phyloP scores from a whole-genome alignment of 495 filamentous ascomycete species.

The Hyaloscypha hepaticicola region DNA sequence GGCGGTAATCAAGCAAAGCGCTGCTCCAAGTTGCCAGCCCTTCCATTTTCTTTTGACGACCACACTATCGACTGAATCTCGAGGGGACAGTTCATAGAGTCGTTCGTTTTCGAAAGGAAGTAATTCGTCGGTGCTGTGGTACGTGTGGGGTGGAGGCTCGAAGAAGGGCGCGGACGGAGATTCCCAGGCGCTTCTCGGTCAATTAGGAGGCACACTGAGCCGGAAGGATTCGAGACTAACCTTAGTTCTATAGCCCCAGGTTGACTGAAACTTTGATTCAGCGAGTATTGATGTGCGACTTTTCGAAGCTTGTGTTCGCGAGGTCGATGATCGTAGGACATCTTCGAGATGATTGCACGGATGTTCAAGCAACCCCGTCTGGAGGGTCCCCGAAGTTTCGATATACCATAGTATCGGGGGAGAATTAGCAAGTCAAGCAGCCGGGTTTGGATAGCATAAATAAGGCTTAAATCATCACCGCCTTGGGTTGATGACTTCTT shows the following conservation, averaged over 20 bases:
- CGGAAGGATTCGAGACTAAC: slow-evolving; percentile 2
- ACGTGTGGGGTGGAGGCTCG: slow-evolving; percentile 1
- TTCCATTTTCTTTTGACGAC: background rate
- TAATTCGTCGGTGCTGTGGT: slow-evolving; percentile 19
- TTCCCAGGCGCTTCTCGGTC: slow-evolving; percentile 8
- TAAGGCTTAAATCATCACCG: background rate
- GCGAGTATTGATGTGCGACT: background rate
- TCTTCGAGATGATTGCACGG: background rate
- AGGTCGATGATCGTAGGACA: slow-evolving; percentile 11
- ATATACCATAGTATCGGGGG: background rate
- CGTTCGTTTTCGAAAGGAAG: slow-evolving; percentile 1
- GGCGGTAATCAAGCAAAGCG: slow-evolving; percentile 1
- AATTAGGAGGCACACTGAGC: background rate
- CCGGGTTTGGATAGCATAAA: background rate
- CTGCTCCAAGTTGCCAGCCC: slow-evolving; percentile 19
- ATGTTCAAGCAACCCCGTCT: background rate
- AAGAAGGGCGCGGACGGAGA: background rate
- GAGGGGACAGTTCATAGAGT: slow-evolving; percentile 4
- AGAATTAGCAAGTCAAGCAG: background rate
- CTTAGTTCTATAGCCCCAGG: slow-evolving; percentile 12
- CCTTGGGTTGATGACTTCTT: background rate
- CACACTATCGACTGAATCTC: background rate
- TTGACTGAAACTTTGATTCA: background rate
- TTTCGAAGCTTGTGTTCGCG: background rate
- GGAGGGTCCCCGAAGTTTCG: background rate